phyloP scores from a whole-genome alignment of 345 rosid species.

The Populus davidiana region DNA sequence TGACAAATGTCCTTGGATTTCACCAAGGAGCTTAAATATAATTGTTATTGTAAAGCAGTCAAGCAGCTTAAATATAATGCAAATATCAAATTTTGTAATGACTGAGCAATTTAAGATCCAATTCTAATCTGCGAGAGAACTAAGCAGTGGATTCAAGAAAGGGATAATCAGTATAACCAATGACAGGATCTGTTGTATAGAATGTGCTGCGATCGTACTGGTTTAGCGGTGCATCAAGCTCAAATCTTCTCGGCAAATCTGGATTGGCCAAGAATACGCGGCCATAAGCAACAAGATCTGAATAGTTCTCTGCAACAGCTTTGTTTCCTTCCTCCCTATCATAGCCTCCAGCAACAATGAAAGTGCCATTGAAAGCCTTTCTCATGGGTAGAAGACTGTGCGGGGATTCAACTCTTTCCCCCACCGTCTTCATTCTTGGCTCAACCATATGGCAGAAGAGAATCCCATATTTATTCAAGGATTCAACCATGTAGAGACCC shows the following conservation, averaged over 20 bases:
- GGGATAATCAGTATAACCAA: constrained; percentile 76
- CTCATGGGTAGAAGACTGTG: constrained; percentile 53
- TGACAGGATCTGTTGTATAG: constrained; percentile 43
- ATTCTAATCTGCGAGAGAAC: neutral
- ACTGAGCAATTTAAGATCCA: neutral
- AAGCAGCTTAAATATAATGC: neutral
- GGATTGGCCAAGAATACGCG: constrained; percentile 66
- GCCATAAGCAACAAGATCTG: constrained; percentile 63
- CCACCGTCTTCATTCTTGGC: constrained; percentile 46
- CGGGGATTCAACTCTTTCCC: constrained; percentile 26
- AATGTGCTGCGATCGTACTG: constrained; percentile 48
- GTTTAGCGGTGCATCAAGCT: constrained; percentile 54
- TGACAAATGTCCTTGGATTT: neutral
- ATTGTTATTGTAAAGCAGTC: neutral
- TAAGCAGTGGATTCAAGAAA: constrained; percentile 38
- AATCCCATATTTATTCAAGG: constrained; percentile 52
- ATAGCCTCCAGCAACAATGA: constrained; percentile 62
- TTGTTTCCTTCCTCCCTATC: constrained; percentile 46
- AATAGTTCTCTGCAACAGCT: constrained; percentile 40
- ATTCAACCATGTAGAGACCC: constrained; percentile 57
- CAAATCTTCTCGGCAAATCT: constrained; percentile 63
- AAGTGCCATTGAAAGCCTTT: constrained; percentile 62
- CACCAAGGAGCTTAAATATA: neutral
- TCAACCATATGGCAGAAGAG: constrained; percentile 72
- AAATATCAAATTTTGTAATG: neutral